Conservation (phyloP, 1,284 basidiomycete species). For the Ustilago crameri region DNA sequence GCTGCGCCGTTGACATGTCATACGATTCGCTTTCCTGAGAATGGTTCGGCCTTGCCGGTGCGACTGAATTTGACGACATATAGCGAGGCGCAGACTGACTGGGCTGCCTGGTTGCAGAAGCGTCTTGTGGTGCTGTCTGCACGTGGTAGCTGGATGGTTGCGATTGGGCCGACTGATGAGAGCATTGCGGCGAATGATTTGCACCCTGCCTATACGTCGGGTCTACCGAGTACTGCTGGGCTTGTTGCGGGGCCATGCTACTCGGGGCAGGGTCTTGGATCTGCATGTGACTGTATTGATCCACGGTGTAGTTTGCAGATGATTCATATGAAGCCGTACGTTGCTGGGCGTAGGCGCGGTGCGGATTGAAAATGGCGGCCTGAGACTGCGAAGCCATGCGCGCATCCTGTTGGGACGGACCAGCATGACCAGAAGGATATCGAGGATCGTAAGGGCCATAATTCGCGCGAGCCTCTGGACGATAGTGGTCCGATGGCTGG, state of each 20-base stretch:
- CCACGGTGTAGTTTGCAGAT: constrained; percentile 2
- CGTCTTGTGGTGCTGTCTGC: neutral
- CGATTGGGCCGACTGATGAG: constrained; percentile 7
- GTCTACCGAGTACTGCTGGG: constrained; percentile 5
- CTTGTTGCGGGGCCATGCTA: neutral
- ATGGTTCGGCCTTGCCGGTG: neutral
- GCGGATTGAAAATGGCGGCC: neutral
- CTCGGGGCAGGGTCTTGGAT: constrained; percentile 7
- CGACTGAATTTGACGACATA: neutral
- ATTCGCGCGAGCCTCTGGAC: constrained; percentile 14
- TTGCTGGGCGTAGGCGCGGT: constrained; percentile 10
- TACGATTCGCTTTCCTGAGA: neutral
- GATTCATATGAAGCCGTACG: constrained; percentile 14
- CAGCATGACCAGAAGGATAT: constrained; percentile 16
- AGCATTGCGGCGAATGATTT: constrained; percentile 7
- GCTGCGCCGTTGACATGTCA: neutral
- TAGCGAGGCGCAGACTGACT: neutral
- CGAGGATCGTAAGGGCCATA: constrained; percentile 42
- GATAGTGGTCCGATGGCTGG: constrained; percentile 20
- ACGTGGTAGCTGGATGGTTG: neutral
- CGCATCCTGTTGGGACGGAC: constrained; percentile 1
- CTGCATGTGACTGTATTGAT: constrained; percentile 26
- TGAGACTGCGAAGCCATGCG: constrained; percentile 1
- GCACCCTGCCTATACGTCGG: neutral
- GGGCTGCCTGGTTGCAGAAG: constrained; percentile 1